Evolutionary conservation across 179 eudicot species (phyloP), one percentile per base, ranked within the genome.

Genomic region (Carnegiea gigantea): DNA sequence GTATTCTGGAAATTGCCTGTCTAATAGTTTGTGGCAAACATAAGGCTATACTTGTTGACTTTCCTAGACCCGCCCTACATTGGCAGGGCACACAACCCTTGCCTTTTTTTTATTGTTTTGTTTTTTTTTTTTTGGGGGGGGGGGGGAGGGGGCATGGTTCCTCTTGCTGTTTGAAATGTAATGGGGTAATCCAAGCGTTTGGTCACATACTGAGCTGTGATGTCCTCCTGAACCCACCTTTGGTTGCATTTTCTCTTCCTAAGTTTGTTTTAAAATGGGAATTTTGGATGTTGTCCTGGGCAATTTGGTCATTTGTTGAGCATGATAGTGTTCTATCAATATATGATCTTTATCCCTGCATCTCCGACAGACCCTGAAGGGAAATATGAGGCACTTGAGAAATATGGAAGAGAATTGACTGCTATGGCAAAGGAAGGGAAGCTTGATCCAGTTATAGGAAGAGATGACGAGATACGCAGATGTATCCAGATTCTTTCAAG

Each of bases 381-480:
- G 11, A 95, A 95, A 84, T 95, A 95, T 84, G 98, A 95, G 87
- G 92, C 98, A 40, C 78, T 95, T 51, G 98, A 95, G 80, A 95
- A 94, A 85, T 95, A 92, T 84, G 99, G 98, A 38, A 92, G 89
- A 84, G 99, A 95, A 85, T 87, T 95, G 89, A 94, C 98, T 78
- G 93, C 92, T 53, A 90, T 92, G 93, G 98, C 99, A 73, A 90
- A 86, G 82, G 92, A 89, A 65, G 99, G 99, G 77, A 96, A 96
- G 86, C 92, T 94, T 73, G 99, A 96, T 80, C 99, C 99, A 44
- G 98, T 92, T 57, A 92, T 96, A 80, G 99, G 99, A 83, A 92
- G 99, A 80, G 99, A 96, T 89, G 99, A 96, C 51, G 98, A 94
- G 81, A 96, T 96, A 81, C 93, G 97, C 3, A 90, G 96, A 88